A percentile compares a stretch with the other conserved stretches of the same genome.
phyloP scores from a whole-genome alignment of 2,329 filamentous ascomycete species.

The Ophiocordyceps robertsii region DNA sequence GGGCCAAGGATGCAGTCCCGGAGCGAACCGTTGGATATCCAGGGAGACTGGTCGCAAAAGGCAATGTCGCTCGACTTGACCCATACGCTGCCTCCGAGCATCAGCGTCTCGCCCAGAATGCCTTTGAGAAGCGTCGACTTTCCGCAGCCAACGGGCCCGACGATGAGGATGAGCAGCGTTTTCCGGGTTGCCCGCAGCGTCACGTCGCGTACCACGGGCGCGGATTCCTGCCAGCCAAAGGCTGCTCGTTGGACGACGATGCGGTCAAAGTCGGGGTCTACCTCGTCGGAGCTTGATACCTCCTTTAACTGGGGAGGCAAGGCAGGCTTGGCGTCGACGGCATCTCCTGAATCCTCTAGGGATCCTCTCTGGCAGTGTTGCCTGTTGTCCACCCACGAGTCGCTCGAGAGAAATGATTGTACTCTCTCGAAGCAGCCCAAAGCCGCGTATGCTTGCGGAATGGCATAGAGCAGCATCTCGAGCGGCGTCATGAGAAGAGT shows the following conservation, averaged over 20 bases:
- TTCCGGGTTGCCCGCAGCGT: not conserved
- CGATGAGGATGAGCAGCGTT: not conserved
- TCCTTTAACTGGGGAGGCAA: not conserved
- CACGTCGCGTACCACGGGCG: not conserved
- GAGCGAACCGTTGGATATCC: conserved; percentile 9
- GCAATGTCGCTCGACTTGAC: conserved; percentile 4
- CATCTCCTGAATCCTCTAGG: not conserved
- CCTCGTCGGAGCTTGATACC: not conserved
- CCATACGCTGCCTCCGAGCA: conserved; percentile 9
- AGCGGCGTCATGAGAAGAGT: not conserved
- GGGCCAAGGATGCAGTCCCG: conserved; percentile 10
- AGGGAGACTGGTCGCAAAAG: conserved; percentile 9
- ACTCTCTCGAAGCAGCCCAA: not conserved
- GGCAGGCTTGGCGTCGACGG: too few species aligned
- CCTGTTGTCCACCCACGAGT: too few species aligned
- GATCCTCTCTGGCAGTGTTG: too few species aligned
- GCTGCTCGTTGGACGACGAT: not conserved
- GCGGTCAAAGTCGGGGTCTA: not conserved
- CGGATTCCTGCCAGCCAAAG: not conserved
- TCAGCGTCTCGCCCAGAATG: not conserved
- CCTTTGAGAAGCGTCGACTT: not conserved
- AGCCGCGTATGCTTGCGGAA: not conserved
- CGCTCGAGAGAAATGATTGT: not conserved
- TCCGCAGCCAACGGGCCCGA: not conserved
- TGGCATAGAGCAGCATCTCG: not conserved